Evolutionary conservation across 495 filamentous ascomycete genomes (phyloP).

Genomic region (Penicillium subrubescens): DNA sequence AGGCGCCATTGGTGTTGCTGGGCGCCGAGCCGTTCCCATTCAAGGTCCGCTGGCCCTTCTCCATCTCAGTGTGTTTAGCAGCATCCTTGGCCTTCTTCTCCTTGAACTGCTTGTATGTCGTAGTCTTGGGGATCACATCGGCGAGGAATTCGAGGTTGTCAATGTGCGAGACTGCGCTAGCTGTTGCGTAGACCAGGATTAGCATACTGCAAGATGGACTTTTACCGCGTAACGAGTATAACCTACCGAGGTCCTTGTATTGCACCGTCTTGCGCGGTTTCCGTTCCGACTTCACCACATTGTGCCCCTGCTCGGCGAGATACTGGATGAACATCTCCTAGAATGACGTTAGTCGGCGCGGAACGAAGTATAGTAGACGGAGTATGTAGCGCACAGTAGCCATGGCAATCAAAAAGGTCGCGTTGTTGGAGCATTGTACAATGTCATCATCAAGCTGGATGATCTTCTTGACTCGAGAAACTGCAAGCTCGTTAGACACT

Average conservation of each 20-base stretch:
- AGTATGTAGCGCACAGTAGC: conserved; percentile 64
- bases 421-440: conserved; percentile 81
- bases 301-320: conserved; percentile 79
- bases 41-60: conserved; percentile 57
- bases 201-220: background rate
- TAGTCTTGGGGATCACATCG: conserved; percentile 86
- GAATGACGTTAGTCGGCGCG: conserved; percentile 15
- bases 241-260: conserved; percentile 85
- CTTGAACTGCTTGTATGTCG: conserved; percentile 78
- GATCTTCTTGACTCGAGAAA: conserved; percentile 92
- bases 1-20: conserved; percentile 36
- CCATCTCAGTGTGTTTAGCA: conserved; percentile 43
- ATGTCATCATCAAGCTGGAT: conserved; percentile 87
- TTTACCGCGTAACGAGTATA: background rate
- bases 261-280: conserved; percentile 94
- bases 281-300: conserved; percentile 83
- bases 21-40: conserved; percentile 37
- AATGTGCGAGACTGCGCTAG: conserved; percentile 81
- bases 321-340: conserved; percentile 97
- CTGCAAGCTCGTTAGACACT: conserved; percentile 45
- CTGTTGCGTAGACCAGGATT: conserved; percentile 40
- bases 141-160: conserved; percentile 95
- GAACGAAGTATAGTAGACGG: background rate
- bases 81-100: conserved; percentile 56
- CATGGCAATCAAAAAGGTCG: conserved; percentile 90